phyloP scores from a whole-genome alignment of 257 asterid species.

The Nicotiana tabacum region DNA sequence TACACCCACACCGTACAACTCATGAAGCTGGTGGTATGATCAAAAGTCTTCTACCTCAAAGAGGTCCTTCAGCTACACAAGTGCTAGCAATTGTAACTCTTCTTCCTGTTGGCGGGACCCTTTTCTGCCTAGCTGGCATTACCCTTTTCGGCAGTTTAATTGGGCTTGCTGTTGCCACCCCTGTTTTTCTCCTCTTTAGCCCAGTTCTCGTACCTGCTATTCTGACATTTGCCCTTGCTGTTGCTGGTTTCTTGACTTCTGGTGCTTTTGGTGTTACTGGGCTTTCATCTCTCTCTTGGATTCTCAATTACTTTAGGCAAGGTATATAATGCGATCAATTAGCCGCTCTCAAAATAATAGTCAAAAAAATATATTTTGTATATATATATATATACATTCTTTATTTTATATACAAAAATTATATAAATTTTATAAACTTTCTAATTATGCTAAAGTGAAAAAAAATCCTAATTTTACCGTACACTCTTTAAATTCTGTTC shows the following conservation, averaged over 20 bases:
- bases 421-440: too few species aligned
- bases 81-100: slow-evolving; percentile 12
- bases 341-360: too few species aligned
- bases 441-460: too few species aligned
- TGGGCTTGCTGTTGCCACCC: slow-evolving; percentile 31
- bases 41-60: not conserved
- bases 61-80: slow-evolving; percentile 9
- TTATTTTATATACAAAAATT: too few species aligned
- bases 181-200: slow-evolving; percentile 67
- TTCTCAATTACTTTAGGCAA: slow-evolving; percentile 46
- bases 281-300: slow-evolving; percentile 75
- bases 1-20: not conserved
- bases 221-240: slow-evolving; percentile 40
- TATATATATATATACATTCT: too few species aligned
- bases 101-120: slow-evolving; percentile 19
- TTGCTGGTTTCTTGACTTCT: slow-evolving; percentile 58
- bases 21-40: not conserved
- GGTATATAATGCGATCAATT: not conserved
- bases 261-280: slow-evolving; percentile 86
- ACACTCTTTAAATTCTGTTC: too few species aligned
- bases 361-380: too few species aligned
- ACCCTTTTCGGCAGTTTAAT: slow-evolving; percentile 14
- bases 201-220: slow-evolving; percentile 73
- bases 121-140: slow-evolving; percentile 17
- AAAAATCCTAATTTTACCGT: too few species aligned